Evolutionary conservation across 2,329 filamentous ascomycete species (phyloP).

Genomic region (Cytospora mali): DNA sequence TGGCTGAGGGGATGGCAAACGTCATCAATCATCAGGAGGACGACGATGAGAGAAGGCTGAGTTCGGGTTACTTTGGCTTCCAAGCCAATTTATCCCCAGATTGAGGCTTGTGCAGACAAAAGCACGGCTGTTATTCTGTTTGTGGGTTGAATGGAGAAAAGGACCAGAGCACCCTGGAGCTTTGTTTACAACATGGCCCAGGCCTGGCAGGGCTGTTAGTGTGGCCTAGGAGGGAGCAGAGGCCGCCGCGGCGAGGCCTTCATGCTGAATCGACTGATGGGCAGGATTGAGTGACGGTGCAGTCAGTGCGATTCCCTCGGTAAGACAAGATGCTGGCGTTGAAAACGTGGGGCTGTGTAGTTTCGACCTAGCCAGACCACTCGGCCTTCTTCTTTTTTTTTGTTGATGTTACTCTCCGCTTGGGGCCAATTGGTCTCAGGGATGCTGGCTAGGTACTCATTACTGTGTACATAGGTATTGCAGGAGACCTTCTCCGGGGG

Average conservation of each 20-base stretch:
- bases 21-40: constrained; percentile 10
- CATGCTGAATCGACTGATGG: not conserved
- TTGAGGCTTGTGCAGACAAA: not conserved
- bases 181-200: not conserved
- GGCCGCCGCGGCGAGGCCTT: constrained; percentile 22
- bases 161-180: too few species aligned
- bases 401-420: not conserved
- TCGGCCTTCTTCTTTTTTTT: not conserved
- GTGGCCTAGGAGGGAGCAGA: constrained; percentile 5
- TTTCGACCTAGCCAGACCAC: constrained; percentile 1
- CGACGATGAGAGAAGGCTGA: constrained; percentile 18
- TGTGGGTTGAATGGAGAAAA: too few species aligned
- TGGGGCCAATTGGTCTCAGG: not conserved
- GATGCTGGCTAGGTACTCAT: too few species aligned
- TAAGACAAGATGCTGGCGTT: not conserved
- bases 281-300: not conserved
- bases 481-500: too few species aligned
- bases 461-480: too few species aligned
- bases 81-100: constrained; percentile 12
- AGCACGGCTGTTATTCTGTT: not conserved
- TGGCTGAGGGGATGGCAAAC: constrained; percentile 18
- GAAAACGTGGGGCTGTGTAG: not conserved
- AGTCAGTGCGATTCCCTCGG: too few species aligned
- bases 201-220: not conserved
- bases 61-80: constrained; percentile 1